Conservation (phyloP, 1,284 basidiomycete species). For the Erythrobasidium hasegawianum region DNA sequence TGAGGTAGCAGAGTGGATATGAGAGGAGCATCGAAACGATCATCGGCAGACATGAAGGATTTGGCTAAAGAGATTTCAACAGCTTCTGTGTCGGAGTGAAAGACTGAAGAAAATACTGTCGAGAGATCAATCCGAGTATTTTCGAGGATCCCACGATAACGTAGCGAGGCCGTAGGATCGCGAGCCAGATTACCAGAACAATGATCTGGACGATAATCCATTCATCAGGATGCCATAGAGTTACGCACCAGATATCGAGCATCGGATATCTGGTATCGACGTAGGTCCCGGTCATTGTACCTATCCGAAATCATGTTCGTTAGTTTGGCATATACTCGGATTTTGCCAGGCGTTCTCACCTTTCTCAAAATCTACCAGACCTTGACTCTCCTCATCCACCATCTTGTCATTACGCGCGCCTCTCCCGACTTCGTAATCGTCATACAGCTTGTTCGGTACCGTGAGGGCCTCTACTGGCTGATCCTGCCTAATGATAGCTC, state of each 20-base stretch:
- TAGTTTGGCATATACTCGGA: background rate
- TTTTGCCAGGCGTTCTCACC: background rate
- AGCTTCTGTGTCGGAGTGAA: no score
- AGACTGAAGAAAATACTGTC: background rate
- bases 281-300: background rate
- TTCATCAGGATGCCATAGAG: background rate
- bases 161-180: background rate
- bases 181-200: conserved; percentile 2
- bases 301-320: conserved; percentile 1
- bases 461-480: conserved; percentile 2
- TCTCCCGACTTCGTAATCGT: conserved; percentile 7
- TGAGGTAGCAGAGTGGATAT: background rate
- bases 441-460: background rate
- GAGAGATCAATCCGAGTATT: background rate
- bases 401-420: conserved; percentile 6
- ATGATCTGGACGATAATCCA: conserved; percentile 8
- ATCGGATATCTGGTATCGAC: background rate
- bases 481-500: conserved; percentile 8
- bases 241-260: conserved; percentile 9
- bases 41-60: background rate
- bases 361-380: conserved; percentile 2
- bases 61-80: no score
- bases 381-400: conserved; percentile 10
- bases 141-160: conserved; percentile 7
- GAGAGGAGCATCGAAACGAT: background rate